phyloP scores from a whole-genome alignment of 139 green algal species.

The Mesostigma viride region DNA sequence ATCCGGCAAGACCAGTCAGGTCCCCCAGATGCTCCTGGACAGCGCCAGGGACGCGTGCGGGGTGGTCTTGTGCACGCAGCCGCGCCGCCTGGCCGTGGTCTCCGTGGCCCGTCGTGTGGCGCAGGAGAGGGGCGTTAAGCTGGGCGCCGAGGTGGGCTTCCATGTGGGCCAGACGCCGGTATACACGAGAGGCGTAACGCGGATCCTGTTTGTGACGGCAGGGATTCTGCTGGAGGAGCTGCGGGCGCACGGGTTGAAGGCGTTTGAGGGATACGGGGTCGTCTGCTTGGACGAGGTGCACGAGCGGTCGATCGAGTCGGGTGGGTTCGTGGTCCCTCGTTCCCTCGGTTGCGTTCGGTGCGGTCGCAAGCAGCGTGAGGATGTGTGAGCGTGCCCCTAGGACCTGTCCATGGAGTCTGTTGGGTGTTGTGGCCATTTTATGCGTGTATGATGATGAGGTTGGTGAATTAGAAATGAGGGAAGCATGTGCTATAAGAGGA shows the following conservation, averaged over 20 bases:
- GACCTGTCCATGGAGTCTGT: too few relatives aligned
- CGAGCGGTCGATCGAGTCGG: conserved; percentile 64
- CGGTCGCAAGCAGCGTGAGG: too few relatives aligned
- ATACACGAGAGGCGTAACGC: too few relatives aligned
- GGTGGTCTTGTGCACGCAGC: conserved; percentile 76
- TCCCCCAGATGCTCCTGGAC: conserved; percentile 35
- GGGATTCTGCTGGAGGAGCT: conserved; percentile 36
- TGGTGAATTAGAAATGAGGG: too few relatives aligned
- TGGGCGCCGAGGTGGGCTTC: conserved; percentile 69
- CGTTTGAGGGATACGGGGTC: not conserved
- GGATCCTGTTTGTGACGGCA: conserved; percentile 32
- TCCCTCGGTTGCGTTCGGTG: too few relatives aligned
- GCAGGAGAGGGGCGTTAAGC: conserved; percentile 65
- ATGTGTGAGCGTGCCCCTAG: too few relatives aligned
- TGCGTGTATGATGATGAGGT: too few relatives aligned
- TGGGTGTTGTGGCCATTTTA: too few relatives aligned
- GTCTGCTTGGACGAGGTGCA: conserved; percentile 88
- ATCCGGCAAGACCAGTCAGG: conserved; percentile 33
- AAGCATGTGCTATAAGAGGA: too few relatives aligned
- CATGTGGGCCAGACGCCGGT: conserved; percentile 83
- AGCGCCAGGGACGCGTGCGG: conserved; percentile 6
- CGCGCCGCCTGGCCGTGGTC: conserved; percentile 84
- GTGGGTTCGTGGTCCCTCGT: too few relatives aligned
- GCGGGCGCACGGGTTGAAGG: conserved; percentile 11
- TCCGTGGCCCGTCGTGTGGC: conserved; percentile 81